These are phyloP conservation scores for Rhodotorula kratochvilovae DNA, from an alignment of 768 basidiomycete species.

Conservation along the genomic window DNA sequence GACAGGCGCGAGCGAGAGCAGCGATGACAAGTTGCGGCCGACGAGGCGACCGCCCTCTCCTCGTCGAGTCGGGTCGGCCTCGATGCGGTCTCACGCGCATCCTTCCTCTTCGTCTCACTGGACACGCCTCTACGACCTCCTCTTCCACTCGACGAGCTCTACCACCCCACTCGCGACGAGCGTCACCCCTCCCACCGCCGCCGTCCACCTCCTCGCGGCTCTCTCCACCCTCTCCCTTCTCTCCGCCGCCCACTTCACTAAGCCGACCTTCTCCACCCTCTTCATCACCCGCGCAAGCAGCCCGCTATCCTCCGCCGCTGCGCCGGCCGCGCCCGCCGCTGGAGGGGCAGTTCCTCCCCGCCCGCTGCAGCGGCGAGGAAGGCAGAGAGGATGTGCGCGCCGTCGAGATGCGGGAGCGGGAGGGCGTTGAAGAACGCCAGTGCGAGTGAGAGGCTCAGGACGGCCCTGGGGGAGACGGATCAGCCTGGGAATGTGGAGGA, in stretches of 20 bases:
- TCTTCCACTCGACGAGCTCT: not conserved
- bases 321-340: not conserved
- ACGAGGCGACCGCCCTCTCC: too few relatives aligned
- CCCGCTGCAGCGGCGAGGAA: not conserved
- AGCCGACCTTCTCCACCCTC: not conserved
- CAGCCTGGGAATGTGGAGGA: not conserved
- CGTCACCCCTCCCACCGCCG: not conserved
- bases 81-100: not conserved
- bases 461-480: not conserved
- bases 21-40: too few relatives aligned
- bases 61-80: too few relatives aligned
- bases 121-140: not conserved
- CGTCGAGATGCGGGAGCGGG: slow-evolving; percentile 30
- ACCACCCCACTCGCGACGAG: not conserved
- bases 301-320: not conserved
- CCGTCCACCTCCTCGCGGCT: slow-evolving; percentile 6
- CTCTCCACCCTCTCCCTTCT: not conserved
- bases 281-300: not conserved
- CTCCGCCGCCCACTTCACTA: not conserved
- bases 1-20: too few relatives aligned
- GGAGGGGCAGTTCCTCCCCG: not conserved
- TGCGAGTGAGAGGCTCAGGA: slow-evolving; percentile 13
- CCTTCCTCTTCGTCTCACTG: too few relatives aligned
- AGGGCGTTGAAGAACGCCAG: slow-evolving; percentile 32
- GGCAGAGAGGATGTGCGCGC: slow-evolving; percentile 18